Evolutionary conservation across 345 rosid genomes (phyloP).

Genomic region (Melaleuca alternifolia): DNA sequence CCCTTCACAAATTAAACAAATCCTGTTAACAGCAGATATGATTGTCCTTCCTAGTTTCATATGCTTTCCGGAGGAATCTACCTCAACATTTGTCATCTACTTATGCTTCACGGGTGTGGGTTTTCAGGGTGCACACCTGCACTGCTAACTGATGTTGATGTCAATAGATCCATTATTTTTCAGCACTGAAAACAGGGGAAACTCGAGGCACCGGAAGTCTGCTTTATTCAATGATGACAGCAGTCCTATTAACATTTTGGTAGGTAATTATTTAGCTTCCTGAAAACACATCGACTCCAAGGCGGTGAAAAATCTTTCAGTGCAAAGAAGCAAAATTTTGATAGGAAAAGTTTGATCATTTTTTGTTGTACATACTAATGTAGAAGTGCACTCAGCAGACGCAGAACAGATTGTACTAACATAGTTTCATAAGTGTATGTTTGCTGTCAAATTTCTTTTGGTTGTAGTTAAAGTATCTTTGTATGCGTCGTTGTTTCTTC

Average conservation of each 20-base stretch:
- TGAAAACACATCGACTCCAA: neutral
- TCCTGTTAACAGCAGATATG: neutral
- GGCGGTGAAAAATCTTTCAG: neutral
- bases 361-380: neutral
- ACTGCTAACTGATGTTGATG: neutral
- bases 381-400: neutral
- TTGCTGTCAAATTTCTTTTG: neutral
- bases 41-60: neutral
- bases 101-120: neutral
- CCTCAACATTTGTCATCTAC: neutral
- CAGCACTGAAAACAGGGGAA: neutral
- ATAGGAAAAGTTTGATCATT: neutral
- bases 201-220: neutral
- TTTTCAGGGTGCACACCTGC: neutral
- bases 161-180: neutral
- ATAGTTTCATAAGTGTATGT: neutral
- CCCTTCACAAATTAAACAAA: neutral
- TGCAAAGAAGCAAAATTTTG: neutral
- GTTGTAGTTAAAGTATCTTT: neutral
- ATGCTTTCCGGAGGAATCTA: neutral
- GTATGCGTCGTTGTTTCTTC: neutral
- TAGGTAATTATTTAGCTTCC: neutral
- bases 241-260: neutral
- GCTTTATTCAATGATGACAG: neutral
- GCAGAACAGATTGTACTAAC: neutral